These are phyloP conservation scores for Capsicum rhomboideum DNA, from an alignment of 257 asterid genomes.

Conservation along the genomic window DNA sequence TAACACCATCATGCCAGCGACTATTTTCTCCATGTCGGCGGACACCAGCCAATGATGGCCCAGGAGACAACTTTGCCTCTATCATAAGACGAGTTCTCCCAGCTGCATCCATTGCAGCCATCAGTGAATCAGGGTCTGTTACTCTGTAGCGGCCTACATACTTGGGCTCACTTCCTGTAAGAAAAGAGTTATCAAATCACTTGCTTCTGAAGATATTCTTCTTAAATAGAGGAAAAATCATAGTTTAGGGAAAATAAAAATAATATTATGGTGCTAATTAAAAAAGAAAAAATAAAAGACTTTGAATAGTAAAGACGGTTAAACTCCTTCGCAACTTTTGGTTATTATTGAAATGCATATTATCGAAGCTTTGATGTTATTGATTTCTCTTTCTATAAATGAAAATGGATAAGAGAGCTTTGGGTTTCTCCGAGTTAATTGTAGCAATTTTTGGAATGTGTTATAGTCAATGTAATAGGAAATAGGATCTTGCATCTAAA, in stretches of 20 bases:
- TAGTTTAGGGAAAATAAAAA: not conserved
- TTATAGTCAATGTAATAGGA: not conserved
- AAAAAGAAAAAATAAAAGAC: not conserved
- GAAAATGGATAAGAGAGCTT: not conserved
- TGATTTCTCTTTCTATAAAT: not conserved
- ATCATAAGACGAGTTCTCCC: conserved; percentile 53
- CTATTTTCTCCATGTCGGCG: conserved; percentile 69
- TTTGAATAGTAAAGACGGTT: not conserved
- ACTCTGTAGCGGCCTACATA: conserved; percentile 88
- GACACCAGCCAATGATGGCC: conserved; percentile 77
- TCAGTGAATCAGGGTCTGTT: conserved; percentile 81
- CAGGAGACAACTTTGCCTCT: conserved; percentile 79
- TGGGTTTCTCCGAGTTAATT: not conserved
- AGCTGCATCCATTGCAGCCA: conserved; percentile 75
- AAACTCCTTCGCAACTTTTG: not conserved
- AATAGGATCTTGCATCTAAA: not conserved
- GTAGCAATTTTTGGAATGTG: not conserved
- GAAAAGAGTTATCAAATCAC: not conserved
- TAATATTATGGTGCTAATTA: not conserved
- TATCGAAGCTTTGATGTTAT: not conserved
- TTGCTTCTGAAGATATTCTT: not conserved
- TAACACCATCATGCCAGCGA: conserved; percentile 55
- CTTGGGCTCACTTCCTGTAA: conserved; percentile 75
- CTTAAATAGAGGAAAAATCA: not conserved
- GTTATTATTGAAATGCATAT: not conserved